Conservation (phyloP, 106 monocot species). For the Gastrodia elata region DNA sequence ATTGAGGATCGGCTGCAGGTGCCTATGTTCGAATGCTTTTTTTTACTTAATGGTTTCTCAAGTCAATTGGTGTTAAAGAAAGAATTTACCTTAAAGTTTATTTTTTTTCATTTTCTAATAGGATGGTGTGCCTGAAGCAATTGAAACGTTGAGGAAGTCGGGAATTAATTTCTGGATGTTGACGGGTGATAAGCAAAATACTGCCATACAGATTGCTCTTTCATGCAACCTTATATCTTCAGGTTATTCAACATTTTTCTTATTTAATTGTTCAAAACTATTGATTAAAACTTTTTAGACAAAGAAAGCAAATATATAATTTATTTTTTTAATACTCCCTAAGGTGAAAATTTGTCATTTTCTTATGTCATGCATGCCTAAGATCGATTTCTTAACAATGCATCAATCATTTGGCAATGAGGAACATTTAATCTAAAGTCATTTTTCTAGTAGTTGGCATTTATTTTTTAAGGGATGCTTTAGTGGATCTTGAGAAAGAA, state of each 20-base stretch:
- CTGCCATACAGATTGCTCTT: conserved; percentile 94
- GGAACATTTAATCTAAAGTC: too few species aligned
- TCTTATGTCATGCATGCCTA: too few species aligned
- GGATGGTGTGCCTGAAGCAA: conserved; percentile 97
- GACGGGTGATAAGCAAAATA: conserved; percentile 94
- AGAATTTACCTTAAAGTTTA: neutral
- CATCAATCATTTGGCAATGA: too few species aligned
- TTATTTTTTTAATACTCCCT: too few species aligned
- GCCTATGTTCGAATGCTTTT: neutral
- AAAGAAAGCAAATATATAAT: too few species aligned
- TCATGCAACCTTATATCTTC: conserved; percentile 90
- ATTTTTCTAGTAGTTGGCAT: too few species aligned
- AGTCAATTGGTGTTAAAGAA: neutral
- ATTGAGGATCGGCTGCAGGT: conserved; percentile 97
- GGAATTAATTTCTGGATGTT: conserved; percentile 99
- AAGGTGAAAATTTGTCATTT: too few species aligned
- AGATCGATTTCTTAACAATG: too few species aligned
- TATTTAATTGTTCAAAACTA: neutral
- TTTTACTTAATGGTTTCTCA: neutral
- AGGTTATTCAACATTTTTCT: conserved; percentile 26
- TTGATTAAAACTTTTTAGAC: neutral
- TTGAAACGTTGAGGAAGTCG: conserved; percentile 75
- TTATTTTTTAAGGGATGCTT: too few species aligned
- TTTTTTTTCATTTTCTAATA: conserved; percentile 15
- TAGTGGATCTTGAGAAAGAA: too few species aligned